Base-by-base conservation (phyloP, 1,139 yeast species). In the Yamadazyma aaseri region DNA sequence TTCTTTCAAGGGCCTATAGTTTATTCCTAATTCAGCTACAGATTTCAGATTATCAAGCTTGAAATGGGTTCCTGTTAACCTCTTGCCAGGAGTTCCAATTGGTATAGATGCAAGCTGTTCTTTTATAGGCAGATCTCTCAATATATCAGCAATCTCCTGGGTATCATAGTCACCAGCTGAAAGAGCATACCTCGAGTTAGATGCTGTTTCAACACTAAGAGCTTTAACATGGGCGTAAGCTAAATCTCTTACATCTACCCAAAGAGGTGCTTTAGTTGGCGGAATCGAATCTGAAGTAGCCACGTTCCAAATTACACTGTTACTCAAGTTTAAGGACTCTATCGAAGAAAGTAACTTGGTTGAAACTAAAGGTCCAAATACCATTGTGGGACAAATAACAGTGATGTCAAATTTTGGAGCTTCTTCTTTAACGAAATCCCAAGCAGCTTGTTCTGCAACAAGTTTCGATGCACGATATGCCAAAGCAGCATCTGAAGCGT, bases 401-500 rank as follows among this genome's bases (percentile, higher is more conserved):
- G 56, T 45, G 24, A 64, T 42, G 44, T 42, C 44, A 41, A 59
- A 60, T 15, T 39, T 31, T 4, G 62, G 58, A 17, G 46, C 38
- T 23, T 55, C 49, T 4, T 42, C 38, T 41, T 59, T 51, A 22
- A 71, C 55, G 42, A 72, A 77, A 4, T 73, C 66, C 79, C 83
- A 73, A 1, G 79, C 81, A 2, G 75, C 71, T 38, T 53, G 49
- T 47, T 56, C 62, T 2, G 62, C 58, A 34, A 51, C 46, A 32
- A 53, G 50, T 41, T 65, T 65, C 14, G 68, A 61, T 0, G 55
- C 66, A 23, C 55, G 31, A 36, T 65, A 65, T 2, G 63, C 72
- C 13, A 35, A 14, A 2, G 49, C 36, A 7, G 49, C 51, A 39
- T 42, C 45, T n/a, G 37, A 32, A 28, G 53, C 50, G 3, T 65